Evolutionary conservation across 306 rosid species (phyloP), one percentile per base, ranked within the genome.

Genomic region (Psophocarpus tetragonolobus): DNA sequence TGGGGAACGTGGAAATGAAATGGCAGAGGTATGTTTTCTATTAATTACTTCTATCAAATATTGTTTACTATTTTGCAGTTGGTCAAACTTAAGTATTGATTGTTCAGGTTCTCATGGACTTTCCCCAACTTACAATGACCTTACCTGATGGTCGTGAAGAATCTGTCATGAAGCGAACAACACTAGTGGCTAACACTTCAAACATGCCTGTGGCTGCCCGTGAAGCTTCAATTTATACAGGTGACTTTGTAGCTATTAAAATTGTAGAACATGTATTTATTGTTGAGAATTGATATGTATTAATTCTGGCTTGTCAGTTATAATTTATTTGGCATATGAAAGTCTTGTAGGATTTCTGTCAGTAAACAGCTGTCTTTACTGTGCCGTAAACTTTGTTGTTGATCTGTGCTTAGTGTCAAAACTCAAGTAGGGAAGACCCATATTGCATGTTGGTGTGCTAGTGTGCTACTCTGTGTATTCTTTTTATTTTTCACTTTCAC

Each of bases 181-280:
- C 99, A 42, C 93, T 96, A 35, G 99, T 96, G 78, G 99, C 99
- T 76, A 96, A 96, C 89, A 96, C 99, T 83, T 96, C 99, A 71
- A 96, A 96, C 84, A 96, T 96, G 99, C 99, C 97, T 47, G 98
- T 96, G 89, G 99, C 99, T 83, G 99, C 99, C 84, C 99, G 99
- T 84, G 99, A 96, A 86, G 99, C 99, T 88, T 96, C 99, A 81
- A 96, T 96, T 77, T 96, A 96, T 86, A 96, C n/a, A n/a, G n/a
- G n/a, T n/a, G n/a, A n/a, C n/a, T n/a, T n/a, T n/a, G n/a, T n/a
- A n/a, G n/a, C n/a, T n/a, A n/a, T n/a, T n/a, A n/a, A n/a, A n/a
- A n/a, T n/a, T n/a, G n/a, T n/a, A n/a, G n/a, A n/a, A n/a, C n/a
- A n/a, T n/a, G n/a, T n/a, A n/a, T n/a, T n/a, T n/a, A n/a, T n/a